Evolutionary conservation across 2,329 filamentous ascomycete genomes (phyloP).

Genomic region (Colletotrichum melonis): DNA sequence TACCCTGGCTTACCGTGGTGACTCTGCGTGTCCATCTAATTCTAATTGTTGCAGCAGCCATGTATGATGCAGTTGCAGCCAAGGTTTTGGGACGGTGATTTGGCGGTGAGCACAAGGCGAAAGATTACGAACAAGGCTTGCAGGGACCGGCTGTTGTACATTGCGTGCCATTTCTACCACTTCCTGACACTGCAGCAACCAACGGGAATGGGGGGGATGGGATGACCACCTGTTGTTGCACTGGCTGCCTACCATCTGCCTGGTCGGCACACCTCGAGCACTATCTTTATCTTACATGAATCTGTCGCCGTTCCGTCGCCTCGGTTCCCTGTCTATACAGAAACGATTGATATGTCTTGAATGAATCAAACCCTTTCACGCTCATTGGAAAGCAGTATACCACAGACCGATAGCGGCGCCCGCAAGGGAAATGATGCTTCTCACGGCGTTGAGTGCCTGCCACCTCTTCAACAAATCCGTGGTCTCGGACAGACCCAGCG

Average conservation of each 20-base stretch:
- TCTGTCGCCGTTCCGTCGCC: slow-evolving; percentile 6
- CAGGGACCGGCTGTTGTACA: slow-evolving; percentile 21
- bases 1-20: neutral
- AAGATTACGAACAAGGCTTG: slow-evolving; percentile 20
- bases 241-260: slow-evolving; percentile 2
- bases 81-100: slow-evolving; percentile 20
- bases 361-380: neutral
- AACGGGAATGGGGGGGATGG: neutral
- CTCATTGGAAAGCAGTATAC: slow-evolving; percentile 16
- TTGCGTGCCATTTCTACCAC: slow-evolving; percentile 6
- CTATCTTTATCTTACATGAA: slow-evolving; percentile 25
- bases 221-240: slow-evolving; percentile 1
- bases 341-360: slow-evolving; percentile 6
- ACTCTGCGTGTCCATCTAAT: slow-evolving; percentile 16
- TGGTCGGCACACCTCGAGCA: neutral
- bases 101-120: slow-evolving; percentile 28
- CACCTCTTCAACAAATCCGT: slow-evolving; percentile 32
- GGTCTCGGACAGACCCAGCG: slow-evolving; percentile 22
- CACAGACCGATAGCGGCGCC: slow-evolving; percentile 29
- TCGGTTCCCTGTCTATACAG: slow-evolving; percentile 1
- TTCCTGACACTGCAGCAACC: neutral
- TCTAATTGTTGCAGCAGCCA: neutral
- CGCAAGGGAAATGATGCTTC: slow-evolving; percentile 27
- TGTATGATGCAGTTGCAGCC: slow-evolving; percentile 31
- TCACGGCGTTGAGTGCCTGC: slow-evolving; percentile 30